phyloP scores from a whole-genome alignment of 495 filamentous ascomycete species.

The Lophiostoma macrostomum region DNA sequence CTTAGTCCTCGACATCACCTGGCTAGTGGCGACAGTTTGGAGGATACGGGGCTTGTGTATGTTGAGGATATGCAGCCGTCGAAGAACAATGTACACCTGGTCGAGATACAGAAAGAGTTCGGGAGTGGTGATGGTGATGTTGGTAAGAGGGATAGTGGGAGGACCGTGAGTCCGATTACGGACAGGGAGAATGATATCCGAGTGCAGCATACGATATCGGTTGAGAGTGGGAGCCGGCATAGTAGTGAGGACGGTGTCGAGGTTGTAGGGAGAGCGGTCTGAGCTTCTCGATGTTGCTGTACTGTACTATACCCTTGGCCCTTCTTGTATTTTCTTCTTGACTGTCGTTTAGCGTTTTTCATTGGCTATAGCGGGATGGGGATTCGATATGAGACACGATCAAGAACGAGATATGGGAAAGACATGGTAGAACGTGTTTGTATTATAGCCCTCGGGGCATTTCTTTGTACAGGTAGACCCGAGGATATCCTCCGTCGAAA shows the following conservation, averaged over 20 bases:
- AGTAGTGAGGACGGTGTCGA: not conserved
- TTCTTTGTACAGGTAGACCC: too few species aligned
- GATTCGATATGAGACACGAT: too few species aligned
- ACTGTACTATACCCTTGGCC: too few species aligned
- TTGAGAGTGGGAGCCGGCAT: slow-evolving; percentile 7
- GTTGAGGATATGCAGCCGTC: slow-evolving; percentile 2
- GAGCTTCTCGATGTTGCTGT: too few species aligned
- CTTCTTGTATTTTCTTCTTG: too few species aligned
- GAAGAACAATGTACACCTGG: slow-evolving; percentile 1
- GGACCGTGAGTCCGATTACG: not conserved
- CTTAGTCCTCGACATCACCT: not conserved
- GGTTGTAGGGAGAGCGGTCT: not conserved
- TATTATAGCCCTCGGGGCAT: too few species aligned
- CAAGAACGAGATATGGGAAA: too few species aligned
- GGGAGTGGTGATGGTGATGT: slow-evolving; percentile 1
- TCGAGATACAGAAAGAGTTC: slow-evolving; percentile 9
- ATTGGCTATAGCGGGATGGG: too few species aligned
- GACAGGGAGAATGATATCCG: slow-evolving; percentile 3
- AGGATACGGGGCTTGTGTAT: slow-evolving; percentile 11
- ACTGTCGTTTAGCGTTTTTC: too few species aligned
- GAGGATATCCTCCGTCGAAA: too few species aligned
- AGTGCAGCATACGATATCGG: slow-evolving; percentile 8
- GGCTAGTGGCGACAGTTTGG: slow-evolving; percentile 6
- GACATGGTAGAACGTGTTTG: too few species aligned
- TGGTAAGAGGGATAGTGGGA: not conserved